Evolutionary conservation across 1,284 basidiomycete species (phyloP), one percentile per base, ranked within the genome.

Genomic region (Melampsora larici-populina): DNA sequence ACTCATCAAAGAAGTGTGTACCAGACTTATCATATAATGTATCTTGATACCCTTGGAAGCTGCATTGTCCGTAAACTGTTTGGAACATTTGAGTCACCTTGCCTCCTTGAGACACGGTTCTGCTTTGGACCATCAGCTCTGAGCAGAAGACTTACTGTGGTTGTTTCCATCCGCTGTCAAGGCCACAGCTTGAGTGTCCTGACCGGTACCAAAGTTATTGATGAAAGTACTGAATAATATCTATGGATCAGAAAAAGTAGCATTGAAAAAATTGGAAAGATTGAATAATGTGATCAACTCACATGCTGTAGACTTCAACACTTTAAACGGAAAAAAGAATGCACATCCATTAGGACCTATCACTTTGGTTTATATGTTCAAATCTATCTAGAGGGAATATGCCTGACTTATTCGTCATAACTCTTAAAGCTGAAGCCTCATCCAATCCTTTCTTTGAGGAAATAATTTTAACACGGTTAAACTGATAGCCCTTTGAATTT

Each of bases 41-140:
- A 69, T 76, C 74, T 40, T 76, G 74, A 29, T 68, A 76, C 29
- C 74, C 68, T 55, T 66, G 67, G 31, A 76, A 76, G 40, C 65
- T 69, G 33, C 74, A 76, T 58, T 58, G 55, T n/a, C 55, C 55
- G 55, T 58, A 58, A 13, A 58, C 55, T 58, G 24, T n/a, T 58
- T 24, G n/a, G n/a, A 24, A 43, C 40, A 43, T 43, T 43, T 13
- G 11, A 43, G 1, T 58, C 9, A 29, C 21, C n/a, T 24, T 58
- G n/a, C n/a, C 8, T 58, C 29, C n/a, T 9, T 29, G 21, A 29
- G 29, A 58, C 29, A 11, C 8, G 29, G 8, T 9, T 8, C 21
- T 29, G 55, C 21, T 36, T 43, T 7, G 40, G 40, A 13, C 11
- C 11, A 43, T 43, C 40, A 43, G 40, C 40, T 43, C 0, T 29